Base-by-base conservation (phyloP, 768 basidiomycete species). In the Podaxis mareebaensis region DNA sequence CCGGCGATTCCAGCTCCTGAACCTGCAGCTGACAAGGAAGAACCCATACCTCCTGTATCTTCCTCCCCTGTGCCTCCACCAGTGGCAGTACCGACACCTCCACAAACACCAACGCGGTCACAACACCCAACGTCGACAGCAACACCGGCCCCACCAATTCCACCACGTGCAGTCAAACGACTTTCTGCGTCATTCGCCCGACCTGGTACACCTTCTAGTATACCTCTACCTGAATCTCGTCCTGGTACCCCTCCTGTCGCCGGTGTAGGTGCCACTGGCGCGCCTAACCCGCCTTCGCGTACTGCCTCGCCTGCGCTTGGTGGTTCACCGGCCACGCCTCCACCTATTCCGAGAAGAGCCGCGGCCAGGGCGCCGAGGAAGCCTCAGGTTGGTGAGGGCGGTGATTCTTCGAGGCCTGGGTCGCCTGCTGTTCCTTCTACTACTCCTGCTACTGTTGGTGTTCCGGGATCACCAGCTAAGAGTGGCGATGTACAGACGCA, bases 321-420 rank as follows among this genome's bases (percentile, higher is more conserved):
- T 3, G 75, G 77, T 15, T 64, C 68, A 22, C 66, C 64, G 17
- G 65, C 44, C 26, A 64, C 56, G 28, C 67, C 82, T 5, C 89
- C 90, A 0, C 90, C 89, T 2, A 72, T 92, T 24, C 90, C 90
- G 0, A 80, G 87, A 46, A 78, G 90, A 51, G 90, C 90, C 0
- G 82, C 87, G 53, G 85, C 82, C 1, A 80, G 90, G 22, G 76
- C 75, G 5, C 68, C 81, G 12, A 75, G 79, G 11, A 66, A 68
- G 28, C 68, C 72, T 58, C 22, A 51, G 44, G 65, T 58, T 33
- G 71, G 58, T 39, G 44, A 54, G 52, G 58, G 58, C 6, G 60
- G 36, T 58, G 68, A 60, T 39, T 69, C 53, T 4, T 71, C 73
- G 48, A 67, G 73, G 44, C 71, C 77, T 46, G 68, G 61, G 10